A percentile compares a stretch with the other conserved stretches of the same genome.
phyloP scores from a whole-genome alignment of 2,329 filamentous ascomycete species.

The Stagonosporopsis tanaceti region DNA sequence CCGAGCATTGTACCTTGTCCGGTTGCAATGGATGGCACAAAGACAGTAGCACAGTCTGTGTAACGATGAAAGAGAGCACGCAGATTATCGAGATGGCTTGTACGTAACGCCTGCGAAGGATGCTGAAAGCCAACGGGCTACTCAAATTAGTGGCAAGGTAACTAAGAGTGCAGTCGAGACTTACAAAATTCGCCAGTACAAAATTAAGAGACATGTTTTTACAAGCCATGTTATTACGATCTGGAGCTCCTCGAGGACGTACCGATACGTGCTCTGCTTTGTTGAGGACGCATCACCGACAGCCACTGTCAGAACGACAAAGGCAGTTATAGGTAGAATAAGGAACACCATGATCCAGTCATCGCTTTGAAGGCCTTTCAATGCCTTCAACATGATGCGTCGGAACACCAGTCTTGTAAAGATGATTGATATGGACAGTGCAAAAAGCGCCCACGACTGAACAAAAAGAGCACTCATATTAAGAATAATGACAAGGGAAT shows the following conservation, averaged over 20 bases:
- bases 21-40: constrained; percentile 30
- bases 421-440: constrained; percentile 32
- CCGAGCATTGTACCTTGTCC: constrained; percentile 26
- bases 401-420: constrained; percentile 34
- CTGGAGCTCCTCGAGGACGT: constrained; percentile 38
- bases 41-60: constrained; percentile 29
- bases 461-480: constrained; percentile 25
- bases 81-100: constrained; percentile 26
- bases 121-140: constrained; percentile 24
- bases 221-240: constrained; percentile 38
- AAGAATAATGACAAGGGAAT: neutral
- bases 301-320: constrained; percentile 28
- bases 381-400: constrained; percentile 31
- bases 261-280: constrained; percentile 27
- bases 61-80: constrained; percentile 28
- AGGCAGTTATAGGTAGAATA: constrained; percentile 32
- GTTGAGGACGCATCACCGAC: neutral
- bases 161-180: neutral
- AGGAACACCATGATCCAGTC: constrained; percentile 41
- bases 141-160: constrained; percentile 2
- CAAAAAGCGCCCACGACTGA: constrained; percentile 38
- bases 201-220: constrained; percentile 38
- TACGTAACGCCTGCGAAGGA: constrained; percentile 18
- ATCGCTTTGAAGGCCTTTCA: constrained; percentile 35
- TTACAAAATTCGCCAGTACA: constrained; percentile 43